Evolutionary conservation across 1,284 basidiomycete genomes (phyloP), one percentile per base, ranked within the genome.

Genomic region (Exobasidium rhododendri): DNA sequence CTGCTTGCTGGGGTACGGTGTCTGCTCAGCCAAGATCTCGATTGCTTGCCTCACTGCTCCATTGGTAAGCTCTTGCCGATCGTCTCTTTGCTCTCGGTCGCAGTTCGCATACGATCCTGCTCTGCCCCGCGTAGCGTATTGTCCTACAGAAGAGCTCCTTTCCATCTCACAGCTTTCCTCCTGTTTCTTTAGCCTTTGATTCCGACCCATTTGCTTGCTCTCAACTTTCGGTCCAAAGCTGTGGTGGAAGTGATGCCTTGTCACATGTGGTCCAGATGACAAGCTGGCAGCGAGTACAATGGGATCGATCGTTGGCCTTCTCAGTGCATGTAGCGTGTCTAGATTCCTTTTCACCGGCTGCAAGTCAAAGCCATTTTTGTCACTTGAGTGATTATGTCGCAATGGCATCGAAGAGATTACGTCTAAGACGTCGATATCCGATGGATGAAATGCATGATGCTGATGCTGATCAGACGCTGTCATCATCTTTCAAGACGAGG

Each of bases 221-320:
- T 67, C 63, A 3, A 52, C 58, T 56, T 63, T 61, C 31, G 63
- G 58, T 30, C 67, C 66, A 44, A 70, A 75, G 0, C 71, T 66
- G 54, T 78, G 75, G 52, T 76, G 73, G 50, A 77, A 78, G 44
- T 78, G 76, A 59, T 75, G 74, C 4, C 74, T 64, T 24, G 74
- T 78, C 56, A 77, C 68, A 28, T 77, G 71, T 2, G 74, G 76
- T 22, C 71, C 73, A 2, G 74, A 73, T 56, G 63, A 67, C 5
- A 78, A 63, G 56, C 68, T 71, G 1, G 76, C 76, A 11, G 73
- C 74, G 20, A 77, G 62, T 45, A 78, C 68, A 65, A 77, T 73
- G 13, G 75, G 75, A 56, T 78, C 76, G 53, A 78, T 71, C 43
- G 76, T 67, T 1, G 74, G 74, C 20, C 76, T 49, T n/a, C 75